phyloP scores from a whole-genome alignment of 2,329 filamentous ascomycete genomes.

The Rhexocercosporidium sp. region DNA sequence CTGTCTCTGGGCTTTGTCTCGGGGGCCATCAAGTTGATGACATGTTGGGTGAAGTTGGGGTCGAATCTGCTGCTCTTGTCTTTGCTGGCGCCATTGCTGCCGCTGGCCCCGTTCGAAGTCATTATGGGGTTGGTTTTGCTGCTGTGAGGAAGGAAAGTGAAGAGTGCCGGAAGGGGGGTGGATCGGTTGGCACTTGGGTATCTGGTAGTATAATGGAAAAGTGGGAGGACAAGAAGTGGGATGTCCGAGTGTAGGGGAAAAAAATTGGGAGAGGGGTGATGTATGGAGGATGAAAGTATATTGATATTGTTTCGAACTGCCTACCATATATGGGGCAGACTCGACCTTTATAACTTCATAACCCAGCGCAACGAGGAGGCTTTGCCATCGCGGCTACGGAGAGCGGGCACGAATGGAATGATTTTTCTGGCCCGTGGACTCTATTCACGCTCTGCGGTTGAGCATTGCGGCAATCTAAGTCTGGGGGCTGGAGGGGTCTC shows the following conservation, averaged over 20 bases:
- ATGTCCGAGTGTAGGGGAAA: background rate
- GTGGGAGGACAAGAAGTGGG: background rate
- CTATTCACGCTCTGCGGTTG: background rate
- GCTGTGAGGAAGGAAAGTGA: background rate
- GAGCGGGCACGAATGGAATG: constrained; percentile 3
- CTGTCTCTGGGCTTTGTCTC: constrained; percentile 69
- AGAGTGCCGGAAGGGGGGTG: background rate
- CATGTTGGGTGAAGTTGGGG: constrained; percentile 76
- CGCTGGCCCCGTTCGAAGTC: constrained; percentile 18
- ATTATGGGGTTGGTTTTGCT: constrained; percentile 6
- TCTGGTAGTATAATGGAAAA: no score
- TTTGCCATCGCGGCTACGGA: background rate
- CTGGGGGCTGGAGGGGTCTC: background rate
- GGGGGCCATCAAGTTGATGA: constrained; percentile 75
- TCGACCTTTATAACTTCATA: background rate
- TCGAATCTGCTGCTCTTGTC: constrained; percentile 58
- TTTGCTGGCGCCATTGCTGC: constrained; percentile 10
- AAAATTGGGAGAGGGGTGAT: background rate
- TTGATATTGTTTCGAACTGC: background rate
- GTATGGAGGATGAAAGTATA: background rate
- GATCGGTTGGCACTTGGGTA: background rate
- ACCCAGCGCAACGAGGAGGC: background rate
- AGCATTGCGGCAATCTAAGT: background rate
- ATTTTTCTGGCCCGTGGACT: background rate
- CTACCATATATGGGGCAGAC: background rate